A percentile compares a stretch with the other conserved stretches of the same genome.
These are phyloP conservation scores for Serendipita sp. DNA, from an alignment of 768 basidiomycete species.

Conservation along the genomic window DNA sequence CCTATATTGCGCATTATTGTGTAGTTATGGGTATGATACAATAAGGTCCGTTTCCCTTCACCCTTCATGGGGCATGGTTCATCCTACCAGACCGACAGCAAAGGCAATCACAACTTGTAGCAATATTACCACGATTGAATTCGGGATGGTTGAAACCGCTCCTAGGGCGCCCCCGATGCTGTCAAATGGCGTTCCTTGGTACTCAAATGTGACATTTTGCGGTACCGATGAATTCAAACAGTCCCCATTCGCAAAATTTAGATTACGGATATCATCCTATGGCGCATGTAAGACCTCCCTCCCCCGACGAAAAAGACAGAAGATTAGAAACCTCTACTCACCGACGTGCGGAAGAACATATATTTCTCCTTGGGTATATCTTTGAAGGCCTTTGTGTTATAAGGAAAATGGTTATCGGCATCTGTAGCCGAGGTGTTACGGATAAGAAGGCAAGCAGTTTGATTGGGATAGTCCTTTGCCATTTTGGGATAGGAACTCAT, in stretches of 20 bases:
- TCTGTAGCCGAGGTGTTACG: constrained; percentile 23
- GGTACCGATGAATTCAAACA: background rate
- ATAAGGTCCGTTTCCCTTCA: background rate
- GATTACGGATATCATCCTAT: constrained; percentile 3
- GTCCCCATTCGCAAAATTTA: constrained; percentile 4
- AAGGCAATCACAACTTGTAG: too few relatives aligned
- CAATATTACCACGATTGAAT: too few relatives aligned
- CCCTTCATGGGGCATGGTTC: too few relatives aligned
- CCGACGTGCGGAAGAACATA: constrained; percentile 4
- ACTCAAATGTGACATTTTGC: constrained; percentile 5
- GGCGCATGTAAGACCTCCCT: background rate
- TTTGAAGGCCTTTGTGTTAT: constrained; percentile 21
- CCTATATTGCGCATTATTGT: background rate
- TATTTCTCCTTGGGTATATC: constrained; percentile 19
- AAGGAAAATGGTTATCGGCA: constrained; percentile 21
- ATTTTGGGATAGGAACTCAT: constrained; percentile 11
- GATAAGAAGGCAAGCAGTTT: constrained; percentile 21
- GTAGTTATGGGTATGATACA: background rate
- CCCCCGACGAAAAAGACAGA: too few relatives aligned
- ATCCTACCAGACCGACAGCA: too few relatives aligned
- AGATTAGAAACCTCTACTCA: too few relatives aligned
- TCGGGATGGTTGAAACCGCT: background rate
- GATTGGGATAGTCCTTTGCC: constrained; percentile 14
- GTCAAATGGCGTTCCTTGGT: constrained; percentile 4
- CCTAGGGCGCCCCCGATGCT: background rate